Percentiles rank a stretch among this genome's conserved stretches.
phyloP scores from a whole-genome alignment of 495 filamentous ascomycete genomes.

The Neurospora sp. region DNA sequence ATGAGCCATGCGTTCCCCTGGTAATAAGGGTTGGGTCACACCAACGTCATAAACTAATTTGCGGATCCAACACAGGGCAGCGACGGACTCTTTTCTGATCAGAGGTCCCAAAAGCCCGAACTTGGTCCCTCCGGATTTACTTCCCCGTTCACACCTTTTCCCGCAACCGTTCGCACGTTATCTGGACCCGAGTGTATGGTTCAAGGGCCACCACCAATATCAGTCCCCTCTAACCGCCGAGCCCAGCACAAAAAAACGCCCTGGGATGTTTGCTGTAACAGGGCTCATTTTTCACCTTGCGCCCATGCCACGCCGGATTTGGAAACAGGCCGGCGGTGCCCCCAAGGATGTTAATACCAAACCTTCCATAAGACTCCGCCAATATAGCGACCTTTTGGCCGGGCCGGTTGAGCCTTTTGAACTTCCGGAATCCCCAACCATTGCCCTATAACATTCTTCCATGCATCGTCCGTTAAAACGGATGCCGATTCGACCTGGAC shows the following conservation, averaged over 20 bases:
- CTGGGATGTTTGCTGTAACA: not conserved
- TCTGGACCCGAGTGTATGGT: not conserved
- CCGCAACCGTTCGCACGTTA: not conserved
- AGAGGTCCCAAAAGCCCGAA: not conserved
- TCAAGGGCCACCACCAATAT: not conserved
- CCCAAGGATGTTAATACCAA: not conserved
- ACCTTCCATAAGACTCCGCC: not conserved
- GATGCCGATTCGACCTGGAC: not conserved
- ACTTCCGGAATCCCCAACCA: not conserved
- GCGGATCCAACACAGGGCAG: not conserved
- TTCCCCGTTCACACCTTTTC: not conserved
- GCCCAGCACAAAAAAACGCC: not conserved
- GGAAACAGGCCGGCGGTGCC: not conserved
- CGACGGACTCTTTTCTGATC: not conserved
- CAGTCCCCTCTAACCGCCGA: not conserved
- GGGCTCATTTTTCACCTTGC: not conserved
- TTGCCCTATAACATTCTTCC: not conserved
- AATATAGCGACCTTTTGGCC: not conserved
- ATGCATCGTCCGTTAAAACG: not conserved
- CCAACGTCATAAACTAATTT: not conserved
- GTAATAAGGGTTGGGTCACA: not conserved
- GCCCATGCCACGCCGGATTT: not conserved
- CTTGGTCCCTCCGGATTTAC: not conserved
- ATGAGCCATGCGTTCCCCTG: not conserved
- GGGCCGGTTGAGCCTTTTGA: not conserved